Evolutionary conservation across 192 early-diverging fungal species (phyloP), one percentile per base, ranked within the genome.

Genomic region (Linnemannia schmuckeri): DNA sequence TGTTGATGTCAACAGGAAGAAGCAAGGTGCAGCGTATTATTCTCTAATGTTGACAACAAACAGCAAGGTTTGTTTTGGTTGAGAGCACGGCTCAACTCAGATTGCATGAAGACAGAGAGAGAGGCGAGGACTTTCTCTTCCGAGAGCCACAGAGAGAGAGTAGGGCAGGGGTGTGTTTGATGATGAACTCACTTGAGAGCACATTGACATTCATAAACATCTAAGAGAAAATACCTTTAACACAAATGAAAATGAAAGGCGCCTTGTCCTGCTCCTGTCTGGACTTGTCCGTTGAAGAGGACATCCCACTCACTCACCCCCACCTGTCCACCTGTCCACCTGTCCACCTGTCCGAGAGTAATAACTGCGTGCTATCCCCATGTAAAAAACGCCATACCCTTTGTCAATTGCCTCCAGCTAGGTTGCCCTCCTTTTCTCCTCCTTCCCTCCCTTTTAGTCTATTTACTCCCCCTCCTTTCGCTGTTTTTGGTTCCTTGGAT

Each of bases 21-120:
- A 49, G 47, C 6, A 49, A 49, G 47, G 12, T 49, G 47, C 42
- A 44, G 42, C 42, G 42, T 44, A 9, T 49, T 49, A 49, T 0
- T 12, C 9, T 44, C 6, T 44, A 44, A 49, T 49, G 47, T 49
- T 49, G 47, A 17, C 47, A 17, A 44, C 42, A 44, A 44, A 17
- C 17, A 66, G 27, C 61, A 66, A 33, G 61, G 27, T 66, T 66
- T 66, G 61, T 33, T 30, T 66, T 33, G 30, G 10, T 66, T 66
- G 61, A 66, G 61, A 66, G 61, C 61, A 66, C 33, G 61, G 61
- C 61, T 66, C 61, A 66, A 66, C 30, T 66, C 12, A 33, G 61
- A 57, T 57, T 57, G 24, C 55, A 57, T 6, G 55, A 57, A 69
- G n/a, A 69, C 4, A 35, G 66, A 69, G 66, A 69, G 66, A 12